phyloP scores from a whole-genome alignment of 768 basidiomycete genomes.

The Boletellus emodensis region DNA sequence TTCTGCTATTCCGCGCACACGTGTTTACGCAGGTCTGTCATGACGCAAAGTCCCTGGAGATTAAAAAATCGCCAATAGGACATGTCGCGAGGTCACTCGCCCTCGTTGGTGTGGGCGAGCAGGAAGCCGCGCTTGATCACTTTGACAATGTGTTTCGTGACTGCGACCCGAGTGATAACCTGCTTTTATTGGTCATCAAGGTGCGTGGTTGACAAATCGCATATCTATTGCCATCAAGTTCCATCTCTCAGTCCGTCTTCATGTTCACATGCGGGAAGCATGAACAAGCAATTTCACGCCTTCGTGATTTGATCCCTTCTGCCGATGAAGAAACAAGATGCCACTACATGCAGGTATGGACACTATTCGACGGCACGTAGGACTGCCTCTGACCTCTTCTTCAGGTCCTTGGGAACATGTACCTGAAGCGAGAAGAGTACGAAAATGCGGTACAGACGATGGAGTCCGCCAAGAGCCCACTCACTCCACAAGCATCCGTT shows the following conservation, averaged over 20 bases:
- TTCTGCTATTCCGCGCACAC: too few species aligned
- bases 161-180: neutral
- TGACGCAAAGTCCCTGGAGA: neutral
- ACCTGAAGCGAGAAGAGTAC: neutral
- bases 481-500: constrained; percentile 23
- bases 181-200: neutral
- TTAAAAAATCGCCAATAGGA: neutral
- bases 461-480: neutral
- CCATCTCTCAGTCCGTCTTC: neutral
- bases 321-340: neutral
- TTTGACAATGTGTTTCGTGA: constrained; percentile 1
- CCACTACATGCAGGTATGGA: neutral
- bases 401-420: neutral
- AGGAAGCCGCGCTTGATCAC: neutral
- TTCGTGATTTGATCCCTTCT: neutral
- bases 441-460: neutral
- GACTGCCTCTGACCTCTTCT: neutral
- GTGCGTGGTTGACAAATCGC: neutral
- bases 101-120: neutral
- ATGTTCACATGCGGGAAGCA: neutral
- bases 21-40: neutral
- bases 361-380: neutral
- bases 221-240: neutral
- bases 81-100: constrained; percentile 1
- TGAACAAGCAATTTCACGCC: neutral